Evolutionary conservation across 2,329 filamentous ascomycete genomes (phyloP).

Genomic region (Onygena corvina): DNA sequence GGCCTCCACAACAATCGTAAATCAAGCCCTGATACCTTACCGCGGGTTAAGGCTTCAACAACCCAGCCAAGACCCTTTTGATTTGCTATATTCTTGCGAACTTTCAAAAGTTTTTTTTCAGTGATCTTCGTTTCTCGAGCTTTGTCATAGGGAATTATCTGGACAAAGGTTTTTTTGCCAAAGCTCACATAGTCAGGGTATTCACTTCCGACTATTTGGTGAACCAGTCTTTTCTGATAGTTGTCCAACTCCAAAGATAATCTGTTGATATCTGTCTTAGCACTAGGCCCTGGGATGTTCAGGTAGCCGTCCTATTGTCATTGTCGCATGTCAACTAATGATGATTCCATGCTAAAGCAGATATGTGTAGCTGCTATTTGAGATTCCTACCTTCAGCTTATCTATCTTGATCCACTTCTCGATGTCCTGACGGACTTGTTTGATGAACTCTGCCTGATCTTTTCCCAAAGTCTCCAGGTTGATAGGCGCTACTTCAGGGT

Average conservation of each 20-base stretch:
- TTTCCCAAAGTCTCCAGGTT: conserved; percentile 42
- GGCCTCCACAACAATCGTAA: conserved; percentile 22
- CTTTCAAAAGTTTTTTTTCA: conserved; percentile 21
- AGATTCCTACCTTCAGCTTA: conserved; percentile 15
- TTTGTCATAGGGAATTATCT: conserved; percentile 30
- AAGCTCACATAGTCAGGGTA: conserved; percentile 36
- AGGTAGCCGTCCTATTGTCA: conserved; percentile 20
- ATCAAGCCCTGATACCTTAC: conserved; percentile 29
- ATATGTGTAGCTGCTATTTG: not conserved
- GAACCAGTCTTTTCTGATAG: conserved; percentile 53
- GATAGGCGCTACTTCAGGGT: conserved; percentile 29
- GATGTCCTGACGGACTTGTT: conserved; percentile 36
- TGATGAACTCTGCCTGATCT: conserved; percentile 42
- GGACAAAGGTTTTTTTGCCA: conserved; percentile 29
- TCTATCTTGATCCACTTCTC: conserved; percentile 33
- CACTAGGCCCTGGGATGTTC: conserved; percentile 33
- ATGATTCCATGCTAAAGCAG: not conserved
- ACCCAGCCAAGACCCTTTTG: conserved; percentile 38
- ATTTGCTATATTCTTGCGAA: conserved; percentile 23
- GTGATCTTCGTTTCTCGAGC: conserved; percentile 25
- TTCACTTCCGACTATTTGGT: conserved; percentile 54
- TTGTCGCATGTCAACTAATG: not conserved
- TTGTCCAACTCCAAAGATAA: conserved; percentile 35
- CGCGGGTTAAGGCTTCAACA: conserved; percentile 35
- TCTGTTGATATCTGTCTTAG: conserved; percentile 16